These are phyloP conservation scores for Citrus reticulata DNA, from an alignment of 345 rosid species.

Conservation along the genomic window DNA sequence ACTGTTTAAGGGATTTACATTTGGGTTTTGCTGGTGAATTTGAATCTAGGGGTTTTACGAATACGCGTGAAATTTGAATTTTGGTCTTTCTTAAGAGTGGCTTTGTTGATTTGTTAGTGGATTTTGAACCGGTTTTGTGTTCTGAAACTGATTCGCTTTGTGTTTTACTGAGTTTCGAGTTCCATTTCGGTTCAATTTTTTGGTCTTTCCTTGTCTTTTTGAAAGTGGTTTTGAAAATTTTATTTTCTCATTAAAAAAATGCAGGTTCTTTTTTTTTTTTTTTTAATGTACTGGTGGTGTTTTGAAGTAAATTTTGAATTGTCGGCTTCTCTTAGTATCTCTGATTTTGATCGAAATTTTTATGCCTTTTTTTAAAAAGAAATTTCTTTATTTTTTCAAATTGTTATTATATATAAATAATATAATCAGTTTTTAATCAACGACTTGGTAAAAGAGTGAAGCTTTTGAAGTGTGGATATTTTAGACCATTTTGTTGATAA, in stretches of 20 bases:
- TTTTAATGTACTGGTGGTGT: not conserved
- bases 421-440: not conserved
- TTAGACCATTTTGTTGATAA: not conserved
- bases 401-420: not conserved
- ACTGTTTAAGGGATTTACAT: not conserved
- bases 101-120: conserved; percentile 8
- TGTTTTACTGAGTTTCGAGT: conserved; percentile 10
- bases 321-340: not conserved
- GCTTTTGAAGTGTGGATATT: not conserved
- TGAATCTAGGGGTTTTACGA: not conserved
- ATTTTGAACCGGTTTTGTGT: conserved; percentile 6
- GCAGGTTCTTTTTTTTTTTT: not conserved
- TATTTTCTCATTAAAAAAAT: not conserved
- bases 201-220: not conserved
- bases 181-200: conserved; percentile 2
- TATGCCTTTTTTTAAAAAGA: not conserved
- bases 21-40: conserved; percentile 1
- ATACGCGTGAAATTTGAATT: not conserved
- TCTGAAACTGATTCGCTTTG: not conserved
- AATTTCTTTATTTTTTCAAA: not conserved
- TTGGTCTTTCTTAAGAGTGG: not conserved
- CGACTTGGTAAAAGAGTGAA: not conserved
- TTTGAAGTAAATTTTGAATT: conserved; percentile 11
- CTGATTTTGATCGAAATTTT: not conserved
- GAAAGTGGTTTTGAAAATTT: not conserved